Evolutionary conservation across 441 rosid genomes (phyloP).

Genomic region (Euphorbia schlechtendalii): DNA sequence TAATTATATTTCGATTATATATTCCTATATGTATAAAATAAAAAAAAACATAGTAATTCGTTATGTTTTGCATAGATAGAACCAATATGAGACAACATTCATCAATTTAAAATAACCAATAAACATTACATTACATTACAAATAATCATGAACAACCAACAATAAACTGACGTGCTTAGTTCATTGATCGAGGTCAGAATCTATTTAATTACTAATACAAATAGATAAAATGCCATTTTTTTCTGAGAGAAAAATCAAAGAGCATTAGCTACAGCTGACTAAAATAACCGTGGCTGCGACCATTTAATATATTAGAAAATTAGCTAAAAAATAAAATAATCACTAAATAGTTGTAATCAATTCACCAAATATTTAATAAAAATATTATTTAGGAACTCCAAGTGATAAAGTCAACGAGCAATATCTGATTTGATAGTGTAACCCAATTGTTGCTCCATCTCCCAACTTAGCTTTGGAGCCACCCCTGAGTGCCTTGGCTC

Average conservation of each 20-base stretch:
- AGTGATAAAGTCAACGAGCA: conserved; percentile 34
- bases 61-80: too few species aligned
- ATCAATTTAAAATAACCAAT: conserved; percentile 14
- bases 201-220: background rate
- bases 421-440: conserved; percentile 44
- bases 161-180: conserved; percentile 8
- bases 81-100: conserved; percentile 32
- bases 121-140: background rate
- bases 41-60: too few species aligned
- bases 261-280: conserved; percentile 21
- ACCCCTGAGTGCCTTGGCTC: conserved; percentile 65
- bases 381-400: too few species aligned
- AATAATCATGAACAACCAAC: background rate
- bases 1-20: too few species aligned
- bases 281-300: conserved; percentile 17
- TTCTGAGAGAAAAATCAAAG: background rate
- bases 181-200: conserved; percentile 13
- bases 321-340: background rate
- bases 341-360: background rate
- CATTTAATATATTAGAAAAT: conserved; percentile 9
- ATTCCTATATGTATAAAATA: too few species aligned
- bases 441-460: conserved; percentile 59
- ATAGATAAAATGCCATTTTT: background rate
- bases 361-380: background rate
- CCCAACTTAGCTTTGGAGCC: conserved; percentile 79